Conservation (phyloP, 768 basidiomycete genomes). For the Suillus plorans region DNA sequence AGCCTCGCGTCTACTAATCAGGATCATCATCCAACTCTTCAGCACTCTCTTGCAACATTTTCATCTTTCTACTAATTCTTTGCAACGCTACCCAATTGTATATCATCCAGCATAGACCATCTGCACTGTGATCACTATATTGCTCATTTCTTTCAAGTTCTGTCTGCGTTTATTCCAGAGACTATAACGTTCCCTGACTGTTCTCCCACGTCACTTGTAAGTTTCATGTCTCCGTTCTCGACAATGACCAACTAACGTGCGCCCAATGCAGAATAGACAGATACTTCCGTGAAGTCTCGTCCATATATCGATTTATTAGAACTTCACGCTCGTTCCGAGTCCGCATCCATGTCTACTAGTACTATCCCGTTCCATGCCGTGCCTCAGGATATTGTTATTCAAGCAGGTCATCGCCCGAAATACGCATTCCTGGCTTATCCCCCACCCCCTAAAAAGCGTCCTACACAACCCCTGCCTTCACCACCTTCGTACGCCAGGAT, state of each 20-base stretch:
- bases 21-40: constrained; percentile 4
- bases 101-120: not conserved
- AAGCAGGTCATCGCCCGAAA: constrained; percentile 15
- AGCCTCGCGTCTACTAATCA: constrained; percentile 16
- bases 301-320: not conserved
- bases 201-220: constrained; percentile 3
- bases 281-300: not conserved
- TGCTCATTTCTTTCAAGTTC: constrained; percentile 7
- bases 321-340: constrained; percentile 1
- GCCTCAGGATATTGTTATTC: constrained; percentile 18
- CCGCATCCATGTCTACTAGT: constrained; percentile 7
- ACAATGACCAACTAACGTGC: constrained; percentile 1
- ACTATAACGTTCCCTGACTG: not conserved
- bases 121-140: constrained; percentile 3
- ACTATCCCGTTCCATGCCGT: constrained; percentile 3
- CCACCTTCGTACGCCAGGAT: constrained; percentile 3
- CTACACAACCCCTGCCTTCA: constrained; percentile 31
- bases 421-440: constrained; percentile 46
- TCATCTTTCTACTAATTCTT: not conserved
- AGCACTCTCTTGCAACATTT: not conserved
- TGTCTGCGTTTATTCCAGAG: not conserved
- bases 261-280: constrained; percentile 9
- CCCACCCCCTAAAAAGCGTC: constrained; percentile 36
- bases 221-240: not conserved
- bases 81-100: constrained; percentile 1